A percentile compares a stretch with the other conserved stretches of the same genome.
Conservation (phyloP, 371 early-diverging fungal species). For the Cokeromyces recurvatus region DNA sequence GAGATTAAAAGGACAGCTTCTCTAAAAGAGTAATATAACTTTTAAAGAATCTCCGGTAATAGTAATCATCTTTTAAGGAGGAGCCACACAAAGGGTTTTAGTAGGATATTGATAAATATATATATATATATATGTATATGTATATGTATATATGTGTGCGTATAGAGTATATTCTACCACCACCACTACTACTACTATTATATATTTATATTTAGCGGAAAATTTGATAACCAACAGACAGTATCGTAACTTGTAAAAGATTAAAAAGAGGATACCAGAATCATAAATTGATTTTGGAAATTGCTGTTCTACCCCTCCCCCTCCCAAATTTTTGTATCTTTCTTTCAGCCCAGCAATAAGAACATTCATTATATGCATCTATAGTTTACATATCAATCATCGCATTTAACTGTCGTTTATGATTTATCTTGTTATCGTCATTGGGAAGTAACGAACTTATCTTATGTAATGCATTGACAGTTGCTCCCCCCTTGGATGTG, state of each 20-base stretch:
- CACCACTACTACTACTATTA: constrained; percentile 37
- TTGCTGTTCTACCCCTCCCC: too few species aligned
- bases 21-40: constrained; percentile 26
- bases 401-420: too few species aligned
- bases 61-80: too few species aligned
- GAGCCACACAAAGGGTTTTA: too few species aligned
- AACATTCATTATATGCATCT: constrained; percentile 38
- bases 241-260: constrained; percentile 36
- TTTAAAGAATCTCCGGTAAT: constrained; percentile 36
- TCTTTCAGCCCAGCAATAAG: constrained; percentile 44
- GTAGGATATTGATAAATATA: too few species aligned
- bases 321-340: constrained; percentile 20
- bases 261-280: constrained; percentile 35
- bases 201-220: constrained; percentile 41
- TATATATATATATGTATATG: too few species aligned
- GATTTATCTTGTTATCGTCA: too few species aligned
- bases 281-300: constrained; percentile 26
- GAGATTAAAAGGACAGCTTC: constrained; percentile 39
- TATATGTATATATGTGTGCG: constrained; percentile 21
- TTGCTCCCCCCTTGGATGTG: too few species aligned
- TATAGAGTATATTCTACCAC: constrained; percentile 34
- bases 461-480: constrained; percentile 34
- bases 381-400: too few species aligned
- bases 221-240: constrained; percentile 40
- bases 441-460: too few species aligned